Evolutionary conservation across 2,329 filamentous ascomycete species (phyloP), one percentile per base, ranked within the genome.

Genomic region (Colletotrichum neosansevieriae): DNA sequence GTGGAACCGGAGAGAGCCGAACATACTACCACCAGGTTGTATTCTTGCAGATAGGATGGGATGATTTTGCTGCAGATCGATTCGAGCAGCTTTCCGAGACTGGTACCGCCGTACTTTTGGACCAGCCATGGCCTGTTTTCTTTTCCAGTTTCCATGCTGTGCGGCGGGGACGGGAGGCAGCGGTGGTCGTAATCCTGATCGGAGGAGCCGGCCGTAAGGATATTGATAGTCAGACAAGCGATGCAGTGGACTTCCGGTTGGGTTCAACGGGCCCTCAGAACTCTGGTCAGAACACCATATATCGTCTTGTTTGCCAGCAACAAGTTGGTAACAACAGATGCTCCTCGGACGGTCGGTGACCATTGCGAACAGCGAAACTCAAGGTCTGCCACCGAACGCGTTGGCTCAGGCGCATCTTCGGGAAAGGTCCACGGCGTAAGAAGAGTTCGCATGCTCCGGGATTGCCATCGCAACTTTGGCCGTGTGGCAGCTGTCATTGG

Each of bases 81-180:
- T 72, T 88, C 86, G 60, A 94, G 91, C 75, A 97, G 97, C 82
- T 98, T 98, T 74, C 95, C 95, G 58, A 98, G 92, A 77, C 93
- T 97, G 58, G 95, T 98, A 54, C 95, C 95, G 70, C 94, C 94
- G 79, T 97, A 97, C 81, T 98, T 98, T 79, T 97, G 94, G 56
- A 98, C 92, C 29, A 97, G 86, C 94, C 94, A 97, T 72, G 85
- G 84, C 72, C 83, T 82, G 53, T 75, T 74, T 51, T 77, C 75
- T 60, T 75, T 72, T 71, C 80, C 81, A 71, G 51, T 57, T 15
- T 69, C 58, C 65, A 69, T 64, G 56, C 34, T 56, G 50, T 40
- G 58, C 45, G 12, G 47, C 50, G 62, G 49, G 44, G 38, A 32
- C 24, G 24, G 50, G 12, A 15, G 29, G 12, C 11, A 36, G n/a